These are phyloP conservation scores for Mucor piriformis DNA, from an alignment of 371 early-diverging fungal genomes.

Conservation along the genomic window DNA sequence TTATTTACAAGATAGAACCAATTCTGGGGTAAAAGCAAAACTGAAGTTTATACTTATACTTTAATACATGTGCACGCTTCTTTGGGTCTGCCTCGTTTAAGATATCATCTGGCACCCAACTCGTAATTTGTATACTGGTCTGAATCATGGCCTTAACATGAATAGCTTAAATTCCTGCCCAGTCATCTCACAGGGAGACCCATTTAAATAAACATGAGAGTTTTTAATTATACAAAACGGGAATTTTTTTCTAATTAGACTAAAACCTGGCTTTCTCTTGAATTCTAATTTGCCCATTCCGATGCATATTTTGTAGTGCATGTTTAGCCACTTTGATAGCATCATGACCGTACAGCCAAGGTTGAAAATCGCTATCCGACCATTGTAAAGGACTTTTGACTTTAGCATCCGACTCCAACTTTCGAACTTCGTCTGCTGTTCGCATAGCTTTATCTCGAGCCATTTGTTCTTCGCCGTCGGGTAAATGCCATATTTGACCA, in stretches of 20 bases:
- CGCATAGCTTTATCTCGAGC: conserved; percentile 30
- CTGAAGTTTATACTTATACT: no score
- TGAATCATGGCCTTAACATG: conserved; percentile 56
- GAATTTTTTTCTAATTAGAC: no score
- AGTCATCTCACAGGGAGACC: conserved; percentile 72
- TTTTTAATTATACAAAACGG: no score
- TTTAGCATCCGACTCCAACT: not conserved
- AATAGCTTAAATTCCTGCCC: conserved; percentile 55
- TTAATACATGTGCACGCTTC: conserved; percentile 68
- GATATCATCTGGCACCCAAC: conserved; percentile 77
- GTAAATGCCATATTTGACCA: conserved; percentile 36
- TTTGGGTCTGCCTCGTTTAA: conserved; percentile 67
- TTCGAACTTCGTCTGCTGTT: not conserved
- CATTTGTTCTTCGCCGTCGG: conserved; percentile 29
- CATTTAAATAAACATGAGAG: no score
- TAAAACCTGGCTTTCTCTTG: not conserved
- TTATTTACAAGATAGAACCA: no score
- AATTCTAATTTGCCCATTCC: not conserved
- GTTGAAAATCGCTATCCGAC: conserved; percentile 34
- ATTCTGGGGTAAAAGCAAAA: no score
- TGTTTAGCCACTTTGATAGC: conserved; percentile 28
- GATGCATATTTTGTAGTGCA: conserved; percentile 10
- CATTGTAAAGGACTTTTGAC: conserved; percentile 31
- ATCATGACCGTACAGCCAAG: conserved; percentile 35
- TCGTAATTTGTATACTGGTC: conserved; percentile 56